phyloP scores from a whole-genome alignment of 148 eudicot genomes.

The Cornus controversa region DNA sequence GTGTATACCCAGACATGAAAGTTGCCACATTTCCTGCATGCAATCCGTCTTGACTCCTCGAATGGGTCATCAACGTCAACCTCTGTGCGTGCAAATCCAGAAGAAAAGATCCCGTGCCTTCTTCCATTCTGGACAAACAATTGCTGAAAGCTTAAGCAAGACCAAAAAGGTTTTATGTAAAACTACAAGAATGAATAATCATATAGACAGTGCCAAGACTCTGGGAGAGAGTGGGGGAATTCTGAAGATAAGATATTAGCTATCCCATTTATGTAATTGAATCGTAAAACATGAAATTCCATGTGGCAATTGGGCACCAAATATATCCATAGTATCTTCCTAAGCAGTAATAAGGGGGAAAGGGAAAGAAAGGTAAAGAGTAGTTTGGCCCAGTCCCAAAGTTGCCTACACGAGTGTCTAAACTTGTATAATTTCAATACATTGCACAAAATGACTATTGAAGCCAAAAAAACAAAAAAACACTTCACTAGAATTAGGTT shows the following conservation, averaged over 20 bases:
- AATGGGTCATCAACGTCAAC: conserved; percentile 58
- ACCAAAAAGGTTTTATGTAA: neutral
- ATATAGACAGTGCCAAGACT: neutral
- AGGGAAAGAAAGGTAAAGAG: neutral
- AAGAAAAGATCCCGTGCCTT: conserved; percentile 55
- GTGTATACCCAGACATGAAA: conserved; percentile 84
- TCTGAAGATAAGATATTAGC: neutral
- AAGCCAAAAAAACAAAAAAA: neutral
- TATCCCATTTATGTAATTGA: neutral
- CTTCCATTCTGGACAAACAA: conserved; percentile 59
- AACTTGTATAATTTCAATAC: neutral
- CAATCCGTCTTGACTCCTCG: conserved; percentile 72
- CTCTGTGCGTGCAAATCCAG: conserved; percentile 67
- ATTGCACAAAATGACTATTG: neutral
- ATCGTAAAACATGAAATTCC: neutral
- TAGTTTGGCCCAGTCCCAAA: neutral
- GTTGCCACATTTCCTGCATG: conserved; percentile 83
- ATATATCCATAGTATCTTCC: neutral
- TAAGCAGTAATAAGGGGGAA: neutral
- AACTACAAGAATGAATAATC: neutral
- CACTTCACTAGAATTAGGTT: neutral
- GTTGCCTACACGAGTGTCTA: neutral
- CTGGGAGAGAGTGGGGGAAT: neutral
- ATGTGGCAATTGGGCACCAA: neutral
- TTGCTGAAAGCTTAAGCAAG: conserved; percentile 16